A percentile compares a stretch with the other conserved stretches of the same genome.
Evolutionary conservation across 257 asterid genomes (phyloP).

Genomic region (Ligustrum vulgare): DNA sequence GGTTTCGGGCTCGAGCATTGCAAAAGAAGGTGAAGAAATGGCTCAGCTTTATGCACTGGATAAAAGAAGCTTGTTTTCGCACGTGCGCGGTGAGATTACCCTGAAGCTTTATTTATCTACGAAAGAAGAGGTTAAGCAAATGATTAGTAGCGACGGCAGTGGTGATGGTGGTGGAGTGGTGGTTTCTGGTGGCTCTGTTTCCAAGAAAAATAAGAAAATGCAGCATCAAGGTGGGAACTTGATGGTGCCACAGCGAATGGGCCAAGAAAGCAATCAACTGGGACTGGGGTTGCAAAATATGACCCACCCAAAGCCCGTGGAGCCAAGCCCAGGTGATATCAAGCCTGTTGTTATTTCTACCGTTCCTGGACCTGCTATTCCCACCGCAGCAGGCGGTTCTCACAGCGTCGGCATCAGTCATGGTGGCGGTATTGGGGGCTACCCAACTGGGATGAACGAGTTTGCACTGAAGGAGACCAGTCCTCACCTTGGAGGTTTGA

Average conservation of each 20-base stretch:
- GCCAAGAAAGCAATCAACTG: not conserved
- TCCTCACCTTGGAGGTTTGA: slow-evolving; percentile 4
- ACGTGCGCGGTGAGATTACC: slow-evolving; percentile 24
- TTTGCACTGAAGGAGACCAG: slow-evolving; percentile 7
- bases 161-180: not conserved
- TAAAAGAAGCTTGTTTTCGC: slow-evolving; percentile 17
- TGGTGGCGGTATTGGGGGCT: slow-evolving; percentile 17
- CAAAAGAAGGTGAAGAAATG: slow-evolving; percentile 20
- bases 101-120: slow-evolving; percentile 37
- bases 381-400: slow-evolving; percentile 33
- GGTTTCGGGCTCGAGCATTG: slow-evolving; percentile 18
- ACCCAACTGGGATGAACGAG: not conserved
- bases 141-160: slow-evolving; percentile 19
- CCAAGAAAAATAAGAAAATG: slow-evolving; percentile 64
- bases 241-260: slow-evolving; percentile 47
- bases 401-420: slow-evolving; percentile 16
- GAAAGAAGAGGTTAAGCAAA: slow-evolving; percentile 64
- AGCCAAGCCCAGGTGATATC: slow-evolving; percentile 52
- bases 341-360: slow-evolving; percentile 69
- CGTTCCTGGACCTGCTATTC: slow-evolving; percentile 44
- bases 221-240: slow-evolving; percentile 51
- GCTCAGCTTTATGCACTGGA: slow-evolving; percentile 18
- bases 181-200: slow-evolving; percentile 16
- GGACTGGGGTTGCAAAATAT: slow-evolving; percentile 35
- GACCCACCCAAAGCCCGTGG: slow-evolving; percentile 45